Base-by-base conservation (phyloP, 2,329 filamentous ascomycete species). In the Passalora sequoiae region DNA sequence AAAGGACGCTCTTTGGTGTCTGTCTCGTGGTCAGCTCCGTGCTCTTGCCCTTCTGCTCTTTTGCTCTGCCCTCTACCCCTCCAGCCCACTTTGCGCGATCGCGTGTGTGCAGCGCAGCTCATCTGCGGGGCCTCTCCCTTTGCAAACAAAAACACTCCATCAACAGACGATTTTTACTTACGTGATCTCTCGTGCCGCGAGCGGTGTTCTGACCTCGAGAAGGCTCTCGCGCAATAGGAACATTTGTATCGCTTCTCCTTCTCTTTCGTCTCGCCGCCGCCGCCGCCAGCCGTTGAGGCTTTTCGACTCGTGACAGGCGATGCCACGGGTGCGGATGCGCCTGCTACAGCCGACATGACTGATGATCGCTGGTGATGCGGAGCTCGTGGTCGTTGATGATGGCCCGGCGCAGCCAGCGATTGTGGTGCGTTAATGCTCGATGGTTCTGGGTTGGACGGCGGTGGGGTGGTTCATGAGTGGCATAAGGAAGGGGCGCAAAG, bases 1-100 rank as follows among this genome's bases (percentile, higher is more conserved):
- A 98, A 98, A 27, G 92, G 92, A 52, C 92, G 84, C 70, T 97
- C 92, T 72, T 98, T 98, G 54, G 92, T 98, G 69, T 97, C 91
- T 97, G 68, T 49, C 44, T 41, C 27, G 37, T 19, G 10, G 44
- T 45, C 32, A 48, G 47, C 39, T 35, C 16, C 22, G 37, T 25
- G 30, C 24, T 25, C 12, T 8, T 37, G n/a, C n/a, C n/a, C n/a
- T n/a, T n/a, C n/a, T n/a, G n/a, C n/a, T n/a, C n/a, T n/a, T n/a
- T n/a, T n/a, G n/a, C n/a, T n/a, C n/a, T n/a, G n/a, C n/a, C 24
- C 25, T 12, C 21, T 46, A 50, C 51, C 58, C 54, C 56, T 47
- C 50, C 49, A 58, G 46, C 50, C 54, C 50, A 53, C 47, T 43
- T 47, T 44, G 50, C 49, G 46, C 31, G 10, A 27, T 43, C 28